These are phyloP conservation scores for Moricandia arvensis DNA, from an alignment of 345 rosid species.

Conservation along the genomic window DNA sequence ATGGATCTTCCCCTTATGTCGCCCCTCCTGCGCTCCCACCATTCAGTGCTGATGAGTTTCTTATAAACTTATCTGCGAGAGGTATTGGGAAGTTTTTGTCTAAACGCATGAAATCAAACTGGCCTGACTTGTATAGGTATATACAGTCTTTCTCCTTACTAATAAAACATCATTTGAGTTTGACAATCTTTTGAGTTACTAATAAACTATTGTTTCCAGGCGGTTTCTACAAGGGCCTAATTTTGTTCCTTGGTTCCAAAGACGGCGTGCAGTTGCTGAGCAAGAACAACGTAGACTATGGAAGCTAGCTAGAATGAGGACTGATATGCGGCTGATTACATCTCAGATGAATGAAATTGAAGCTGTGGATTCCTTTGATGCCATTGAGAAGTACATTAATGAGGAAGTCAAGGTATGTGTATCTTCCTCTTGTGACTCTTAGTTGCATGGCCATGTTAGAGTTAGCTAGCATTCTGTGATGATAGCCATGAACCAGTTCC, in stretches of 20 bases:
- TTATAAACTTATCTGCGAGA: constrained; percentile 72
- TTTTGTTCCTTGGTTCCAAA: constrained; percentile 91
- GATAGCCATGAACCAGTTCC: background rate
- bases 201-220: constrained; percentile 55
- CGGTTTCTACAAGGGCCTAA: constrained; percentile 87
- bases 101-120: constrained; percentile 93
- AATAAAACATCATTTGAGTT: constrained; percentile 8
- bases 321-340: constrained; percentile 62
- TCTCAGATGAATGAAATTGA: constrained; percentile 82
- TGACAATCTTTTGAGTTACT: background rate
- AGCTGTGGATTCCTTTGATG: constrained; percentile 85
- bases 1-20: constrained; percentile 83
- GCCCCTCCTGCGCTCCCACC: constrained; percentile 84
- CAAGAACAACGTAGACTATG: constrained; percentile 87
- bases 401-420: constrained; percentile 64
- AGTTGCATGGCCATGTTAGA: background rate
- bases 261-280: constrained; percentile 73
- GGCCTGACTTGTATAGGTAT: constrained; percentile 95
- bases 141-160: background rate
- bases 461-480: background rate
- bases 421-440: constrained; percentile 3
- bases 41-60: constrained; percentile 68
- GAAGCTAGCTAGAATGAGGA: constrained; percentile 82
- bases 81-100: constrained; percentile 91
- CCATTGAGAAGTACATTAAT: constrained; percentile 74